A percentile compares a stretch with the other conserved stretches of the same genome.
These are phyloP conservation scores for Cladosporium halotolerans DNA, from an alignment of 2,329 filamentous ascomycete genomes.

Conservation along the genomic window DNA sequence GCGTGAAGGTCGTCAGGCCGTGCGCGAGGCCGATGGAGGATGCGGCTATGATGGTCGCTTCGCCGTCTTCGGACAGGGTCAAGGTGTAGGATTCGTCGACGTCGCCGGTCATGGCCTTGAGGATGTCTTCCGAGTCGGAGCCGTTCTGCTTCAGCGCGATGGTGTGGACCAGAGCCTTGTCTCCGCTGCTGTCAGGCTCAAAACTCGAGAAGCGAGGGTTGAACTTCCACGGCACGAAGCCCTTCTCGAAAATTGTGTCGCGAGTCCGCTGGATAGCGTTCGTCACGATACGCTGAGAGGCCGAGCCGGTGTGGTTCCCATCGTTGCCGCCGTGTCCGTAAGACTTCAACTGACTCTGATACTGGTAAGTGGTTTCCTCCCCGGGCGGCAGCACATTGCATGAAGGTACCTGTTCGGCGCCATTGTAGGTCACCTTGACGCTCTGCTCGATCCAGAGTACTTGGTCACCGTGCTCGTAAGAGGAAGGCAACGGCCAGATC, in stretches of 20 bases:
- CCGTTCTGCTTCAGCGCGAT: constrained; percentile 58
- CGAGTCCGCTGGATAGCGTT: constrained; percentile 50
- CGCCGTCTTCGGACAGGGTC: constrained; percentile 51
- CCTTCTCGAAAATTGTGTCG: constrained; percentile 58
- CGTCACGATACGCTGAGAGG: constrained; percentile 36
- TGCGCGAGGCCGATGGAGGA: constrained; percentile 64
- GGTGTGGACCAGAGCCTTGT: constrained; percentile 47
- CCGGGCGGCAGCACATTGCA: not conserved
- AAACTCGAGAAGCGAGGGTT: constrained; percentile 57
- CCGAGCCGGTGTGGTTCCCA: not conserved
- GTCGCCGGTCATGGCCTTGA: constrained; percentile 55
- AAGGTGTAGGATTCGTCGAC: constrained; percentile 74
- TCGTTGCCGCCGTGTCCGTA: not conserved
- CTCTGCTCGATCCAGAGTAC: constrained; percentile 36
- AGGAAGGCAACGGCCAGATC: constrained; percentile 39
- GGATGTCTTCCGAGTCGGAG: constrained; percentile 47
- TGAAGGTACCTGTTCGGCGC: constrained; percentile 15
- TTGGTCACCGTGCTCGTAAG: constrained; percentile 33
- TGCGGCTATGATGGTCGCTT: constrained; percentile 56
- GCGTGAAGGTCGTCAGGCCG: constrained; percentile 69
- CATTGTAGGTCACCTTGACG: constrained; percentile 34
- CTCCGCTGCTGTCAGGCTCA: constrained; percentile 50
- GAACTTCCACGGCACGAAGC: constrained; percentile 74
- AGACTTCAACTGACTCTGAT: not conserved
- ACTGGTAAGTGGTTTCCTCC: constrained; percentile 5